A percentile compares a stretch with the other conserved stretches of the same genome.
Evolutionary conservation across 2,329 filamentous ascomycete species (phyloP).

Genomic region (Aspergillus udagawae): DNA sequence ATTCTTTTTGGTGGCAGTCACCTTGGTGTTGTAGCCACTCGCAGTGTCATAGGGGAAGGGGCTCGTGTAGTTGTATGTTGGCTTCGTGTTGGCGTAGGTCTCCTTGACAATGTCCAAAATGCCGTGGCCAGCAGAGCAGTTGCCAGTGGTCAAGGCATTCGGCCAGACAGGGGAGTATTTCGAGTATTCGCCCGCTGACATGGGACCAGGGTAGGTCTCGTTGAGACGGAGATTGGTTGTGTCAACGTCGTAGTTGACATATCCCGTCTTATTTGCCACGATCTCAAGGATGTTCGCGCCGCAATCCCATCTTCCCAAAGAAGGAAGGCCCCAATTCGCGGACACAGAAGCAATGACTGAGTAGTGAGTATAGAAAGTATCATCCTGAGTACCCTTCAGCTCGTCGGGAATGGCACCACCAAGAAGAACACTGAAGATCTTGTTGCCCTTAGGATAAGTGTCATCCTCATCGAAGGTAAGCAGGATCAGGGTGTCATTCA

Average conservation of each 20-base stretch:
- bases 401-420: constrained; percentile 65
- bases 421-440: constrained; percentile 65
- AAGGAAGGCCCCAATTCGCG: constrained; percentile 67
- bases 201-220: constrained; percentile 50
- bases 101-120: constrained; percentile 32
- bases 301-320: constrained; percentile 68
- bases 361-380: constrained; percentile 70
- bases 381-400: constrained; percentile 64
- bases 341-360: constrained; percentile 63
- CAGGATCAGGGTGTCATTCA: constrained; percentile 71
- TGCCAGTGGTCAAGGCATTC: constrained; percentile 22
- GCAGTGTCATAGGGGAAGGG: constrained; percentile 29
- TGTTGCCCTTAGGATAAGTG: constrained; percentile 64
- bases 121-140: constrained; percentile 34
- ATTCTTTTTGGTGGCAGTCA: constrained; percentile 24
- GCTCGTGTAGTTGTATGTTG: constrained; percentile 34
- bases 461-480: constrained; percentile 82
- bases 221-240: constrained; percentile 49
- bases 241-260: constrained; percentile 44
- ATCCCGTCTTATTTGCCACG: constrained; percentile 59
- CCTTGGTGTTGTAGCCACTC: constrained; percentile 24
- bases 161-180: constrained; percentile 28
- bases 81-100: constrained; percentile 24
- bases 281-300: constrained; percentile 65
- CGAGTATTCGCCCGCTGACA: constrained; percentile 24